Evolutionary conservation across 225 moss, liverwort and hornwort species (phyloP), one percentile per base, ranked within the genome.

Genomic region (Polytrichum formosum): DNA sequence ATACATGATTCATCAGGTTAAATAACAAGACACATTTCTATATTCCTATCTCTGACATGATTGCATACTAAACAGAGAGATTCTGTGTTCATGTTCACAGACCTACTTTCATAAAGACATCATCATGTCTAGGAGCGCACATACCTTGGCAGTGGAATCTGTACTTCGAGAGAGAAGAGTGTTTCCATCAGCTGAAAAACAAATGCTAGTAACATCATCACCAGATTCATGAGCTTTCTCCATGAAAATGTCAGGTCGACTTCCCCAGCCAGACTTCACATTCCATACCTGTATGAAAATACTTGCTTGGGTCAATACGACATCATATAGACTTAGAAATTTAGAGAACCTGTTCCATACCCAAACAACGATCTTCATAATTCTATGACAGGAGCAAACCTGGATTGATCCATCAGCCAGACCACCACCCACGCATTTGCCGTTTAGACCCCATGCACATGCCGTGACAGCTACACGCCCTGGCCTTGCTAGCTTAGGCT

Each of bases 231-330:
- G 98, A 59, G 94, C 94, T 68, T 90, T 93, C 69, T 85, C 87
- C 69, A 99, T 88, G 65, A 82, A 99, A 55, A 93, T 73, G 74
- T 99, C 98, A n/a, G 98, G 98, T 75, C 98, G 94, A 73, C 92
- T 92, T 73, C 98, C 98, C 98, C 98, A 99, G 69, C 98, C 94
- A 80, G 98, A 77, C 80, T 93, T 99, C 72, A 93, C 94, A 66
- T 93, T 99, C 98, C 98, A 98, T 54, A 98, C 79, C 92, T 98
- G 74, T 56, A 67, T 55, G 76, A 64, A 71, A 62, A 72, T 68
- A 33, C 26, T 3, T 71, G 18, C 0, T 20, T 67, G 18, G 54
- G 21, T 20, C n/a, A 58, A 6, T 58, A 58, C 6, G 21, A 58
- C 8, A 58, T 2, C 0, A 58, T 21, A 58, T n/a, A 1, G 2